Base-by-base conservation (phyloP, 2,329 filamentous ascomycete species). In the Blastomyces silverae region DNA sequence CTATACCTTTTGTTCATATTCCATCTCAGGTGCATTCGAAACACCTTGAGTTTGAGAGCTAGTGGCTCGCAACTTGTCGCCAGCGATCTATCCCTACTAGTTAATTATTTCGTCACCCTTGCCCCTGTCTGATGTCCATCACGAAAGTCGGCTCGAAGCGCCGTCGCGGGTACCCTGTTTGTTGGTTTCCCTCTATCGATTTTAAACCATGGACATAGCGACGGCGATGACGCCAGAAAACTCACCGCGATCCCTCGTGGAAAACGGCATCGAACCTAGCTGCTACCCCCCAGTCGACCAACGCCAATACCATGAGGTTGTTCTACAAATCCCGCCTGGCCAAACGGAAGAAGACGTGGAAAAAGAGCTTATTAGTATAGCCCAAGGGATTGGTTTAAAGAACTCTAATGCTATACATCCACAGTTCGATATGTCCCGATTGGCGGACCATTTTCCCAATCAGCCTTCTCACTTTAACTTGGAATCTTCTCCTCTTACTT, bases 311-410 rank as follows among this genome's bases (percentile, higher is more conserved):
- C 46, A 63, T 50, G 53, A 66, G 22, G 46, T 28, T 17, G 66
- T 67, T 39, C 55, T 67, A 37, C 58, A 63, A 22, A 53, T 39
- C 53, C 42, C 48, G 20, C 11, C 28, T 28, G 50, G 42, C 7
- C 62, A 76, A 64, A 73, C 74, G 13, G 78, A 80, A 69, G 70
- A 73, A 64, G 73, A 73, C 65, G 70, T 74, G 48, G 76, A 79
- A 68, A 74, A 77, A 65, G 68, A 67, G 39, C 71, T 80, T 55
- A 67, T 73, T 39, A 70, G 73, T 25, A 76, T 79, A 64, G 78
- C 78, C 56, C 71, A 70, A 62, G 67, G 72, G 44, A 71, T 80
- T 39, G 78, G 77, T 13, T 68, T 79, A 42, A 72, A 73, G 37
- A 65, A 73, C 25, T 74, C 74, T 22, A 72, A 75, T 42, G 66